Percentiles rank a stretch among this genome's conserved stretches.
Conservation (phyloP, 1,284 basidiomycete species). For the Irpex sp. region DNA sequence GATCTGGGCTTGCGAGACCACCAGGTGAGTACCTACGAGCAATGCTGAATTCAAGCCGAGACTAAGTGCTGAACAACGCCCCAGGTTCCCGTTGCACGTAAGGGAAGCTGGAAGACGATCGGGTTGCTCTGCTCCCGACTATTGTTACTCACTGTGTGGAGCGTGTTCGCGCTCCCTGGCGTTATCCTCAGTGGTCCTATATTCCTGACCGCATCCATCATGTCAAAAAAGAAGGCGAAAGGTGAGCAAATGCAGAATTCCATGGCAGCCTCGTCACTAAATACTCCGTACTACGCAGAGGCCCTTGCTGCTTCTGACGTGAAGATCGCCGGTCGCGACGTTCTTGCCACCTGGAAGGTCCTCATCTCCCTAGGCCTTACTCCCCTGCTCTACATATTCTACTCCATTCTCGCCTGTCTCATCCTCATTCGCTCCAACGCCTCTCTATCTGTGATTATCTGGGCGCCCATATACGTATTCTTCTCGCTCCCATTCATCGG, state of each 20-base stretch:
- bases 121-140: conserved; percentile 86
- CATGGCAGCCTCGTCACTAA: background rate
- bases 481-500: conserved; percentile 84
- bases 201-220: conserved; percentile 88
- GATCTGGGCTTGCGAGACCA: conserved; percentile 97
- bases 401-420: conserved; percentile 78
- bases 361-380: conserved; percentile 91
- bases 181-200: conserved; percentile 93
- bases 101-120: conserved; percentile 84
- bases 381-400: conserved; percentile 84
- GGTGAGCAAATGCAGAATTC: conserved; percentile 37
- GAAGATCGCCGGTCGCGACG: conserved; percentile 94
- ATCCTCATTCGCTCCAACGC: conserved; percentile 71
- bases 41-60: background rate
- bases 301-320: conserved; percentile 95
- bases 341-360: conserved; percentile 97
- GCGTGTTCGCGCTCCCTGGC: conserved; percentile 86
- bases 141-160: conserved; percentile 82
- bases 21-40: conserved; percentile 56
- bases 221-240: conserved; percentile 90
- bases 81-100: conserved; percentile 79
- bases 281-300: conserved; percentile 49
- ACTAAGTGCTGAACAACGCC: background rate
- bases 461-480: conserved; percentile 81
- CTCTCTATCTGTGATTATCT: conserved; percentile 63